Evolutionary conservation across 2,329 filamentous ascomycete species (phyloP).

Genomic region (Stachybotrys elegans): DNA sequence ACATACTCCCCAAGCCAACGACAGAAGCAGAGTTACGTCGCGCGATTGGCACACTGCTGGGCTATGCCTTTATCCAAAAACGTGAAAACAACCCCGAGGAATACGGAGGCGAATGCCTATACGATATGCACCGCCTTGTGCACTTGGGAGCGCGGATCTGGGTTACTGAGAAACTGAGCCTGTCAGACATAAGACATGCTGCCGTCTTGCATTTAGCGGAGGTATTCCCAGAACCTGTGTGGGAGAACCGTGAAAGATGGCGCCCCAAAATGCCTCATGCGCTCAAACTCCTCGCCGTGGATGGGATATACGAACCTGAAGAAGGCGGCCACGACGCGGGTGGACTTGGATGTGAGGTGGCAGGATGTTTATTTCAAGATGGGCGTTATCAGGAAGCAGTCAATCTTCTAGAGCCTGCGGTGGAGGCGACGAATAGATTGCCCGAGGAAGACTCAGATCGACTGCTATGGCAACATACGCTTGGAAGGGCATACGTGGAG

Average conservation of each 20-base stretch:
- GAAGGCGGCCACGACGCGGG: background rate
- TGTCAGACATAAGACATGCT: background rate
- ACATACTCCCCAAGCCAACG: conserved; percentile 18
- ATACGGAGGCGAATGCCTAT: conserved; percentile 15
- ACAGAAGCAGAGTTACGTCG: conserved; percentile 9
- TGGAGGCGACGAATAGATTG: conserved; percentile 4
- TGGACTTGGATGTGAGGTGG: background rate
- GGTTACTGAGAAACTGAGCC: conserved; percentile 10
- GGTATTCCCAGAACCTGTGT: background rate
- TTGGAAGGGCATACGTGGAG: background rate
- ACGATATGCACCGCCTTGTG: conserved; percentile 34
- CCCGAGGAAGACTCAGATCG: conserved; percentile 1
- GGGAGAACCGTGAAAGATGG: conserved; percentile 7
- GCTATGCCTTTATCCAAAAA: conserved; percentile 18
- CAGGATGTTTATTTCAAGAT: conserved; percentile 4
- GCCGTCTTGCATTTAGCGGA: background rate
- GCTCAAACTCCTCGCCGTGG: conserved; percentile 7
- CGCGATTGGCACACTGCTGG: conserved; percentile 19
- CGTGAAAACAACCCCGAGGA: no score
- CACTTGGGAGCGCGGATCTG: conserved; percentile 25
- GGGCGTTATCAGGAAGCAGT: conserved; percentile 16
- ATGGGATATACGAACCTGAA: background rate
- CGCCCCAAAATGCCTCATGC: conserved; percentile 10
- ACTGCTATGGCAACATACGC: background rate
- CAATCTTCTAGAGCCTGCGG: conserved; percentile 16